These are phyloP conservation scores for Pythium plurisporium DNA, from an alignment of 352 stramenopile species.

Conservation along the genomic window DNA sequence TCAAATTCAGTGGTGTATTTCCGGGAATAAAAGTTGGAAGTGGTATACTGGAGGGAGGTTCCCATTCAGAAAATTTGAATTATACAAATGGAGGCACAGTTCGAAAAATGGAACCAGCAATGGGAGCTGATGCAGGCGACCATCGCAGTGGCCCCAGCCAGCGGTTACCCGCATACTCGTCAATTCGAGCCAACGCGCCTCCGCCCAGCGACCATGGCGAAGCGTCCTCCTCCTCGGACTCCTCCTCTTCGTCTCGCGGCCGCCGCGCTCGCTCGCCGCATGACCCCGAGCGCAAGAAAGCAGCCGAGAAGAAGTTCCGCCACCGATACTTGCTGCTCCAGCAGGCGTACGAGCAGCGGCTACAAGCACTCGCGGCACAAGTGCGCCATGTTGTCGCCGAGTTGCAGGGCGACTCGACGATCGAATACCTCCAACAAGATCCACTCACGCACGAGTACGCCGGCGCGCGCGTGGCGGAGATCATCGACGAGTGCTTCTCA, in stretches of 20 bases:
- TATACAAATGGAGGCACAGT: no score
- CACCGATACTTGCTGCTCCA: constrained; percentile 66
- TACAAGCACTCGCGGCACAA: constrained; percentile 49
- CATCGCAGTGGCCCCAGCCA: no score
- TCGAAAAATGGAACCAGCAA: no score
- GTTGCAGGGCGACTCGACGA: constrained; percentile 52
- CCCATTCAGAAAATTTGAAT: no score
- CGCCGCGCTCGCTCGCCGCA: neutral
- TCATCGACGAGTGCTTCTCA: constrained; percentile 64
- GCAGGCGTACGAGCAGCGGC: constrained; percentile 61
- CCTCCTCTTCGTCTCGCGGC: neutral
- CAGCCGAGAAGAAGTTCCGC: constrained; percentile 65
- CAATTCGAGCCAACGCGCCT: neutral
- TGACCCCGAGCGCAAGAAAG: constrained; percentile 40
- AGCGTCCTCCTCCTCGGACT: constrained; percentile 3
- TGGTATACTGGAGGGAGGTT: no score
- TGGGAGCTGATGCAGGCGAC: no score
- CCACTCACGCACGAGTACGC: constrained; percentile 64
- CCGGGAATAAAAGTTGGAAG: no score
- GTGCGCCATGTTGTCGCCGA: constrained; percentile 48
- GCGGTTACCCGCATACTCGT: neutral
- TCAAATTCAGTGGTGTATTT: no score
- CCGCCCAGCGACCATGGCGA: neutral
- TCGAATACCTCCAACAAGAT: constrained; percentile 64
- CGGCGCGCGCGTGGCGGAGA: constrained; percentile 46